phyloP scores from a whole-genome alignment of 345 rosid genomes.

The Brassica cretica region DNA sequence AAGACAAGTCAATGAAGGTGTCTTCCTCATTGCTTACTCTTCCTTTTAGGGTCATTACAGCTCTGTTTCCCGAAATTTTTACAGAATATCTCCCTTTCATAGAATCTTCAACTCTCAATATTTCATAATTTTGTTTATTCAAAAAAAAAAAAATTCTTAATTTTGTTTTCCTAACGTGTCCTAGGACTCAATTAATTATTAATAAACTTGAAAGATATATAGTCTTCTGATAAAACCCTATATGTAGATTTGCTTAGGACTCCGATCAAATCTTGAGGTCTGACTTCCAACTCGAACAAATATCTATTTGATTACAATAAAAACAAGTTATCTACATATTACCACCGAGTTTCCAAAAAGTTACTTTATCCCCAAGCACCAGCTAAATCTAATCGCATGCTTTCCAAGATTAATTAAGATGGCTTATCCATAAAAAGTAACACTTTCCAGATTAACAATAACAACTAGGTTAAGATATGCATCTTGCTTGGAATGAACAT shows the following conservation, averaged over 20 bases:
- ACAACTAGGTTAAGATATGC: not conserved
- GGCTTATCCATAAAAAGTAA: not conserved
- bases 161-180: not conserved
- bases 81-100: slow-evolving; percentile 20
- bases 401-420: not conserved
- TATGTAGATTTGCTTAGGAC: not conserved
- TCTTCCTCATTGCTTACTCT: not conserved
- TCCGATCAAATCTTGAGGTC: not conserved
- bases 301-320: not conserved
- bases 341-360: not conserved
- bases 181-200: not conserved
- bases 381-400: not conserved
- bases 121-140: not conserved
- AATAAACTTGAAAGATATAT: not conserved
- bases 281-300: not conserved
- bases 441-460: not conserved
- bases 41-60: not conserved
- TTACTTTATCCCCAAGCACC: not conserved
- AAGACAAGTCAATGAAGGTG: slow-evolving; percentile 21
- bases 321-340: not conserved
- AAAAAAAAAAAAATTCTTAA: too few species aligned
- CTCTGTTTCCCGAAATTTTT: slow-evolving; percentile 7
- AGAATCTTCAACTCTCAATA: not conserved
- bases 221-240: not conserved
- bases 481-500: too few species aligned